These are phyloP conservation scores for Saitozyma podzolica DNA, from an alignment of 768 basidiomycete species.

Conservation along the genomic window DNA sequence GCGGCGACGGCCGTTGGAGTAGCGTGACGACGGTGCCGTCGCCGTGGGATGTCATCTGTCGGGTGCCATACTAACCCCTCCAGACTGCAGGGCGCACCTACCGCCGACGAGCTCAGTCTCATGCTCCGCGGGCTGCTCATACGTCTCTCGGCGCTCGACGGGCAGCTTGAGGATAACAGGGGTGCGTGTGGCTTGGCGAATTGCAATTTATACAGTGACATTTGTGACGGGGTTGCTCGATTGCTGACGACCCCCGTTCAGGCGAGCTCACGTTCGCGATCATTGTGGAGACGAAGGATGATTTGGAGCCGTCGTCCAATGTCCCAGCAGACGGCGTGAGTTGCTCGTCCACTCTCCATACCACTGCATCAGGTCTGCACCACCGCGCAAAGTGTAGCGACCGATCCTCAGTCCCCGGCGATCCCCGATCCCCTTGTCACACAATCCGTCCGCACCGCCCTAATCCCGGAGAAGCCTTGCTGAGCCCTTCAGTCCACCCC, in stretches of 20 bases:
- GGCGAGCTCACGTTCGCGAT: constrained; percentile 79
- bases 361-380: too few relatives aligned
- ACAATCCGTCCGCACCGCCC: too few relatives aligned
- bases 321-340: background rate
- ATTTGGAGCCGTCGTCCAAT: constrained; percentile 40
- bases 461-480: background rate
- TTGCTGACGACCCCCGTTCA: constrained; percentile 45
- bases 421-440: too few relatives aligned
- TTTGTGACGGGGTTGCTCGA: background rate
- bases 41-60: too few relatives aligned
- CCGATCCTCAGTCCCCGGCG: too few relatives aligned
- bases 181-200: constrained; percentile 18
- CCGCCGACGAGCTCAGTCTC: constrained; percentile 39
- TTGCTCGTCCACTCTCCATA: too few relatives aligned
- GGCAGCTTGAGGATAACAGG: constrained; percentile 38
- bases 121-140: constrained; percentile 47
- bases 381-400: too few relatives aligned
- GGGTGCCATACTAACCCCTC: too few relatives aligned
- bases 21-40: too few relatives aligned
- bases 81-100: constrained; percentile 39
- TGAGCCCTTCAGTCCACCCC: constrained; percentile 22
- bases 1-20: too few relatives aligned
- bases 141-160: constrained; percentile 41
- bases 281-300: constrained; percentile 75
- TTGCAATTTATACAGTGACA: background rate